Base-by-base conservation (phyloP, 441 rosid genomes). In the Adansonia grandidieri region DNA sequence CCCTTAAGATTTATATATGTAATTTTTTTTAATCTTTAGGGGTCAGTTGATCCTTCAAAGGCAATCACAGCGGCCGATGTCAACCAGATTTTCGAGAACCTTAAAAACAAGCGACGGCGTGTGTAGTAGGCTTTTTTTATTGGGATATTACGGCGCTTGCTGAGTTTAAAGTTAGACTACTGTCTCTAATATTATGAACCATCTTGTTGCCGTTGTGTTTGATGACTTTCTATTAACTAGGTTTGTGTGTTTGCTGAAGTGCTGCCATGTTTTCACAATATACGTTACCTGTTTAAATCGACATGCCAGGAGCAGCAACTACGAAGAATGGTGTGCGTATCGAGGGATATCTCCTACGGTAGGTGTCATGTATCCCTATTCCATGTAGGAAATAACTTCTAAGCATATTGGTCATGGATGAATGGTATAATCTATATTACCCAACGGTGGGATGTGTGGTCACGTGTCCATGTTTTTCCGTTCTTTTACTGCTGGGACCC, bases 61-160 rank as follows among this genome's bases (percentile, higher is more conserved):
- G 85, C 94, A 20, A 83, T 93, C 85, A 92, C 98, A 1, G 48
- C 92, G 72, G 92, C 81, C 60, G 98, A 94, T 84, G 87, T 96
- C 45, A 90, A 86, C 63, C 92, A 92, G 80, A 91, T 96, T 77
- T 96, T 96, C 48, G 88, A 93, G 78, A 93, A 92, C 82, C 97
- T 96, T 74, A 90, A 90, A 90, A 93, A 90, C 88, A 92, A 94
- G 84, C 92, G 97, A 44, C 81, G 76, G 61, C 94, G 90, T 9
- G 77, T 63, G 79, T 78, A 91, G 86, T 87, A 82, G 84, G 72
- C 64, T 65, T 0, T 53, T 14, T 58, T 63, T 60, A 24, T 57
- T 50, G 58, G 28, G 28, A 24, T 24, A 24, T 24, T 24, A 24
- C 28, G 28, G 28, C 28, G 28, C 28, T 24, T 24, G 28, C 28